phyloP scores from a whole-genome alignment of 352 stramenopile genomes.

The Pythium vanterpoolii region DNA sequence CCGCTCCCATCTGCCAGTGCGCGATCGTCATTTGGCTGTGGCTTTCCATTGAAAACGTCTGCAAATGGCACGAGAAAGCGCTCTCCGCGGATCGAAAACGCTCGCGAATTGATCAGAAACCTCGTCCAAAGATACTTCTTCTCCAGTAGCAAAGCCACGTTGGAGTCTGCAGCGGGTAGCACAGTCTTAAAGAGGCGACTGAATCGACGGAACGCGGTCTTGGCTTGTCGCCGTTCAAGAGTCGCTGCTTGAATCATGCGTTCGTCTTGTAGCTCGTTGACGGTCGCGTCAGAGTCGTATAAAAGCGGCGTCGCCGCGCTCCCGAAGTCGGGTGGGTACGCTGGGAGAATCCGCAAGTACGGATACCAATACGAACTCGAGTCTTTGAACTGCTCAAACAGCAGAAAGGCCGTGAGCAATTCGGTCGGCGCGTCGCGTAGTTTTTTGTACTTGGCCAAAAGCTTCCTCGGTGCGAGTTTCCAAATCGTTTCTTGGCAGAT shows the following conservation, averaged over 20 bases:
- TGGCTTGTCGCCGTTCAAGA: slow-evolving; percentile 26
- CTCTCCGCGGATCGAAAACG: slow-evolving; percentile 70
- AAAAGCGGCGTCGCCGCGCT: slow-evolving; percentile 36
- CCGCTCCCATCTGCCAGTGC: slow-evolving; percentile 33
- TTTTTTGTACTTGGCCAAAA: slow-evolving; percentile 36
- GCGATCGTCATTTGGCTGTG: slow-evolving; percentile 28
- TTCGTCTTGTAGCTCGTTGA: slow-evolving; percentile 46
- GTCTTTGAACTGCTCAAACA: slow-evolving; percentile 47
- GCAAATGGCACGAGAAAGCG: slow-evolving; percentile 84
- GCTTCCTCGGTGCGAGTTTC: slow-evolving; percentile 4
- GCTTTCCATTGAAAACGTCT: slow-evolving; percentile 83
- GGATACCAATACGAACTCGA: slow-evolving; percentile 41
- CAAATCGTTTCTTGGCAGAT: slow-evolving; percentile 23
- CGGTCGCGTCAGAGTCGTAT: slow-evolving; percentile 22
- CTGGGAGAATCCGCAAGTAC: slow-evolving; percentile 53
- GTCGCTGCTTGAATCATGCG: slow-evolving; percentile 31
- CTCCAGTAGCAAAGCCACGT: slow-evolving; percentile 5
- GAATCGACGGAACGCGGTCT: slow-evolving; percentile 39
- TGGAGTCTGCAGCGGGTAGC: slow-evolving; percentile 2
- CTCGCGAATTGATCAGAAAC: slow-evolving; percentile 71
- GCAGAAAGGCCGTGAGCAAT: slow-evolving; percentile 58
- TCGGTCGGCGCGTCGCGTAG: slow-evolving; percentile 40
- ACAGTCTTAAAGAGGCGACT: slow-evolving; percentile 38
- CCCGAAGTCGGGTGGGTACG: slow-evolving; percentile 2
- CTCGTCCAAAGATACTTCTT: slow-evolving; percentile 41